Evolutionary conservation across 495 filamentous ascomycete species (phyloP), one percentile per base, ranked within the genome.

Genomic region (Penicillium taxi): DNA sequence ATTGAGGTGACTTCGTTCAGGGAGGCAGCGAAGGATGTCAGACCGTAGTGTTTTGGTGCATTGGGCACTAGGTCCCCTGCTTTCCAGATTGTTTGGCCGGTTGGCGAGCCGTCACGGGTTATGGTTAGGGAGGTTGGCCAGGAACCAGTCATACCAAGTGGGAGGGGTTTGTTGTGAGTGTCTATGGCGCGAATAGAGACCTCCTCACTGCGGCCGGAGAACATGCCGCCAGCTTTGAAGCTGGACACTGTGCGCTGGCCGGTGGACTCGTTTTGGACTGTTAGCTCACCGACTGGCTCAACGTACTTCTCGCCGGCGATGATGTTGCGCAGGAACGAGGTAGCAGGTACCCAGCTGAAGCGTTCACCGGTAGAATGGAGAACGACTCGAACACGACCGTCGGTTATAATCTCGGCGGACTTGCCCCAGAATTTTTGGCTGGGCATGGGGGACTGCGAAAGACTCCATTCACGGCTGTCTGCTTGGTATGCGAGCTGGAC

Each of bases 371-470:
- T 75, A 9, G 68, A 66, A 49, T 87, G 82, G 16, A 94, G 60
- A 23, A 68, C 72, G 22, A 96, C 64, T 14, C 87, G 75, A 7
- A 83, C 79, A 14, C 86, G 81, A 8, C 91, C 91, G 27, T 94
- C 90, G 0, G 88, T 96, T 30, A 79, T 86, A 41, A 98, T 73
- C 60, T 98, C 91, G 12, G 84, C 84, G 37, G 80, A 86, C 63
- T 98, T 98, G 29, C 91, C 91, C 91, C 91, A 98, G 68, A 98
- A 98, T 47, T 96, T 96, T 53, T 98, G 91, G 6, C 79, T 80
- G 2, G 91, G 91, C 49, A 81, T 78, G 0, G 91, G 86, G 5
- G 81, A 81, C 55, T 96, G 91, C 4, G 83, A 69, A 39, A 94
- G 77, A 6, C 80, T 84, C 91, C 91, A 98, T 26, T 70, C 64